phyloP scores from a whole-genome alignment of 1,139 yeast species.

The Nakaseomyces bracarensis region DNA sequence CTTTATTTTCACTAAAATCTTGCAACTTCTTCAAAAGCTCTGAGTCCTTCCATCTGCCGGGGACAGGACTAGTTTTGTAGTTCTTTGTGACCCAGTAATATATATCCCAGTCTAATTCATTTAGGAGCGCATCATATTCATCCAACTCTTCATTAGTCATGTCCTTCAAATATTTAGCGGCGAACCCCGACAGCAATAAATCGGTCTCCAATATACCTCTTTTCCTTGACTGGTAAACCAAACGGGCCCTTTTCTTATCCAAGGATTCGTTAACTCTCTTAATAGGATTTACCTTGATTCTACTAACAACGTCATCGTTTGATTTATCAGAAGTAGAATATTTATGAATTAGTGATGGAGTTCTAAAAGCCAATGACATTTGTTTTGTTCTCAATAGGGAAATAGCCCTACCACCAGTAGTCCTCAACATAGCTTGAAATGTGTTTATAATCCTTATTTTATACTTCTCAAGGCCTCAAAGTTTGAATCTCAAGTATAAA shows the following conservation, averaged over 20 bases:
- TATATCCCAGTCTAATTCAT: constrained; percentile 97
- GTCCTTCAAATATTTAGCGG: constrained; percentile 55
- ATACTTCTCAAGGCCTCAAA: not conserved
- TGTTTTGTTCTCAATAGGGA: not conserved
- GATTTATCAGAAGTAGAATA: constrained; percentile 3
- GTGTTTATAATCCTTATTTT: not conserved
- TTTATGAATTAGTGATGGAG: not conserved
- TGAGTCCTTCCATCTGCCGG: constrained; percentile 73
- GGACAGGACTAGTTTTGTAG: constrained; percentile 71
- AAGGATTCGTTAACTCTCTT: constrained; percentile 66
- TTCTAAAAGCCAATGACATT: not conserved
- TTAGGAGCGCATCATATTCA: constrained; percentile 78
- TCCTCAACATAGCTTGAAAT: not conserved
- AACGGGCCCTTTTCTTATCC: constrained; percentile 73
- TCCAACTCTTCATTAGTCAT: constrained; percentile 63
- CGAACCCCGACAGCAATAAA: constrained; percentile 73
- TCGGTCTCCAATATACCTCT: constrained; percentile 95
- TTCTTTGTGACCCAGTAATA: constrained; percentile 95
- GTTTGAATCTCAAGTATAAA: too few relatives aligned
- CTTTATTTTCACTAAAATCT: constrained; percentile 64
- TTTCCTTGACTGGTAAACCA: constrained; percentile 85
- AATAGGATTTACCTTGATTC: constrained; percentile 63
- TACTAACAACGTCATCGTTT: constrained; percentile 20
- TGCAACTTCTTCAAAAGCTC: constrained; percentile 58
- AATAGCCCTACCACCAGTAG: not conserved